These are phyloP conservation scores for Candida glucosophila DNA, from an alignment of 1,139 yeast genomes.

Conservation along the genomic window DNA sequence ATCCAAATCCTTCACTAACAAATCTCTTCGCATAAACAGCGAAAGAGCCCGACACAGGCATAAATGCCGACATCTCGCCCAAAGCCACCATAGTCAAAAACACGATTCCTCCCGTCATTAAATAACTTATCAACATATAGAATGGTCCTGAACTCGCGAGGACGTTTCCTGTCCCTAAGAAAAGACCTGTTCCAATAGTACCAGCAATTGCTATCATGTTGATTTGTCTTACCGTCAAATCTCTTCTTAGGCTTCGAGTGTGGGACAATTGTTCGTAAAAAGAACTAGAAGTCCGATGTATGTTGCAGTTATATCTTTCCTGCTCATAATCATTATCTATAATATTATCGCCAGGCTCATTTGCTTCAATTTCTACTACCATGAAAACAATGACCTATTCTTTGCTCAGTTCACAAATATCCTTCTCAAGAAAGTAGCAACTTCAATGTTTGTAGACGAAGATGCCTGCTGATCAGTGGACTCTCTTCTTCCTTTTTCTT, in stretches of 20 bases:
- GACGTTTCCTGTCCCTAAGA: conserved; percentile 56
- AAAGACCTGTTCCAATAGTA: conserved; percentile 61
- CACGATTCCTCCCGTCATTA: conserved; percentile 51
- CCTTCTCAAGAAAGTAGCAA: too few species aligned
- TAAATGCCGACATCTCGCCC: conserved; percentile 59
- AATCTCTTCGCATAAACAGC: conserved; percentile 51
- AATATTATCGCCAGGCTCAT: too few species aligned
- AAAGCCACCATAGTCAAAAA: conserved; percentile 51
- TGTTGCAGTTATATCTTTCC: too few species aligned
- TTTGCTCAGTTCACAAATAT: too few species aligned
- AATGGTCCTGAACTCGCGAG: conserved; percentile 58
- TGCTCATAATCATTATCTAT: too few species aligned
- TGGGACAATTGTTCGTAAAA: too few species aligned
- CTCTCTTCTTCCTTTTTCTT: too few species aligned
- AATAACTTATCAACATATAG: conserved; percentile 48
- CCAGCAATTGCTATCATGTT: conserved; percentile 64
- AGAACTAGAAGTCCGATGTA: too few species aligned
- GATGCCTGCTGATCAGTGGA: too few species aligned
- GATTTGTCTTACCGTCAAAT: conserved; percentile 43
- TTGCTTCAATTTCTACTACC: too few species aligned
- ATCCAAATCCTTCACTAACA: conserved; percentile 55
- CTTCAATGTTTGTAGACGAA: too few species aligned
- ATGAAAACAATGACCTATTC: too few species aligned
- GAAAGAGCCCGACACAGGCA: conserved; percentile 59
- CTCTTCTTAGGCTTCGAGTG: conserved; percentile 35